phyloP scores from a whole-genome alignment of 2,329 filamentous ascomycete genomes.

The Fusarium sp. region DNA sequence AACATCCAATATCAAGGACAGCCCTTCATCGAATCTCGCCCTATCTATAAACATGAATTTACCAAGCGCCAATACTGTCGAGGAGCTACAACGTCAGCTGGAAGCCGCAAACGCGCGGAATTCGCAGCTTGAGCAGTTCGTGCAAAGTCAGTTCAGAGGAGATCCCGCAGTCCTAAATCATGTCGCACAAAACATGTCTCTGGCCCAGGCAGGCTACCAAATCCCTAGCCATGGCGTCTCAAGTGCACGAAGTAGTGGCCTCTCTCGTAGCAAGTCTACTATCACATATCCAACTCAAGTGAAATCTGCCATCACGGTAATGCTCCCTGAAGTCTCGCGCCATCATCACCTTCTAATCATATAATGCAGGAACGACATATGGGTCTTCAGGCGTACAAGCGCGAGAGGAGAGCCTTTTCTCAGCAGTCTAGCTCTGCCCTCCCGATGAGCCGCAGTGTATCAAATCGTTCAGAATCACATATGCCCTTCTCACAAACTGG shows the following conservation, averaged over 20 bases:
- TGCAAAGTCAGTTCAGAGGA: constrained; percentile 36
- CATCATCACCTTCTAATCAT: constrained; percentile 27
- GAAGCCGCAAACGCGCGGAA: constrained; percentile 37
- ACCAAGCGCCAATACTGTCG: constrained; percentile 35
- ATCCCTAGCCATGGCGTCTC: constrained; percentile 34
- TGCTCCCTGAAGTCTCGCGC: constrained; percentile 8
- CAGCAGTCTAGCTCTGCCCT: constrained; percentile 49
- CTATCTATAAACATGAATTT: constrained; percentile 41
- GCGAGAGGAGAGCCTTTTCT: constrained; percentile 43
- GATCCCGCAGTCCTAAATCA: constrained; percentile 36
- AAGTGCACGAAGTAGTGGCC: constrained; percentile 38
- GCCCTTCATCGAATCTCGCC: constrained; percentile 19
- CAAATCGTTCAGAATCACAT: constrained; percentile 54
- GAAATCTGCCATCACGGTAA: constrained; percentile 40
- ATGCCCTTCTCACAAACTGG: constrained; percentile 54
- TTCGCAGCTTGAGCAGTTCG: constrained; percentile 40
- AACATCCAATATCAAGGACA: constrained; percentile 22
- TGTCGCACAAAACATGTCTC: constrained; percentile 30
- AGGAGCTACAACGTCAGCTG: constrained; percentile 46
- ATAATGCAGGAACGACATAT: constrained; percentile 30
- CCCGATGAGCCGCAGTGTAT: constrained; percentile 59
- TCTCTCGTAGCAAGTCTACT: constrained; percentile 47
- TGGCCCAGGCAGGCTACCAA: constrained; percentile 31
- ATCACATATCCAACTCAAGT: constrained; percentile 44
- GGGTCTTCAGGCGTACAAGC: constrained; percentile 30